A percentile compares a stretch with the other conserved stretches of the same genome.
These are phyloP conservation scores for Candida nitratophila DNA, from an alignment of 805 yeast species.

Conservation along the genomic window DNA sequence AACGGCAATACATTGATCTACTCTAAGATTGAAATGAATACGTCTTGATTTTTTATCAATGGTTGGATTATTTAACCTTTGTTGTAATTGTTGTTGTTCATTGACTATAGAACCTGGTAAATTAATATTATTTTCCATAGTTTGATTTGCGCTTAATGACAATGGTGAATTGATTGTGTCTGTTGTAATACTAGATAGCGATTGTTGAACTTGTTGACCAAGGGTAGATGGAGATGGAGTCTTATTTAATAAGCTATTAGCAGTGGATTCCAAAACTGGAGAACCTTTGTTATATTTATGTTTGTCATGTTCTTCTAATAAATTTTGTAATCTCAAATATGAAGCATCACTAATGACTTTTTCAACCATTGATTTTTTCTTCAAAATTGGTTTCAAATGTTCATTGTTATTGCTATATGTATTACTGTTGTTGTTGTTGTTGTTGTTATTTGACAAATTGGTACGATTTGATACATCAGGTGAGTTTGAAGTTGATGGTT, in stretches of 20 bases:
- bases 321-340: slow-evolving; percentile 23
- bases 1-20: slow-evolving; percentile 87
- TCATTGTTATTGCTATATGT: slow-evolving; percentile 11
- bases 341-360: slow-evolving; percentile 60
- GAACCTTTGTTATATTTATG: slow-evolving; percentile 23
- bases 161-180: slow-evolving; percentile 10
- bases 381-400: slow-evolving; percentile 74
- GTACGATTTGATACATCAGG: too few relatives aligned
- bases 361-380: slow-evolving; percentile 80
- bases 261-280: slow-evolving; percentile 26
- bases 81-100: neutral
- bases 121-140: slow-evolving; percentile 6
- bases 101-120: slow-evolving; percentile 2
- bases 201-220: neutral
- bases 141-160: slow-evolving; percentile 13
- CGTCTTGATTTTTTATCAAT: slow-evolving; percentile 43
- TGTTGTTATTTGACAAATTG: slow-evolving; percentile 1
- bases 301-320: slow-evolving; percentile 18
- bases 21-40: slow-evolving; percentile 90
- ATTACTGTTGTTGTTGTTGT: slow-evolving; percentile 3
- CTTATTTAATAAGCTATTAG: slow-evolving; percentile 9
- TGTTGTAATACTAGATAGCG: slow-evolving; percentile 3
- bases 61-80: slow-evolving; percentile 1
- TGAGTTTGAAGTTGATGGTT: neutral
- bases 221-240: slow-evolving; percentile 4